Evolutionary conservation across 163 green algal genomes (phyloP), one percentile per base, ranked within the genome.

Genomic region (Chlamydomonas reinhardtii): DNA sequence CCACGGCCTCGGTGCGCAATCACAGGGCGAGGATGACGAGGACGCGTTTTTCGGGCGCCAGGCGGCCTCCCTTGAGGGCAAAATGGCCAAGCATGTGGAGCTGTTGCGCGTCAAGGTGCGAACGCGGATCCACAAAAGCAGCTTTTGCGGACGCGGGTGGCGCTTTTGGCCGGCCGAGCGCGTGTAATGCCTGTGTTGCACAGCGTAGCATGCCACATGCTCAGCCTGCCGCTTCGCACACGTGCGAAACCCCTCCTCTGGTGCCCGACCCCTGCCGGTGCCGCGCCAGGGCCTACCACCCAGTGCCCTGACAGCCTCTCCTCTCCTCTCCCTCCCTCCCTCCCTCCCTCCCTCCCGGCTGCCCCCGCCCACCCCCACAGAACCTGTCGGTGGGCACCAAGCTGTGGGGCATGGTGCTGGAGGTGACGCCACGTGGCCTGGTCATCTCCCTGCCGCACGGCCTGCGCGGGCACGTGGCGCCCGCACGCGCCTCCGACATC

Each of bases 371-470:
- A 20, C 31, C 66, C 66, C 31, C 16, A 9, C 94, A 97, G 93
- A 92, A 62, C 65, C 87, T 98, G 69, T 88, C 56, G 24, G 82
- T 91, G 17, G 95, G 95, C 52, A 91, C 90, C 59, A 93, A 94
- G 84, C 37, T 98, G 48, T 96, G 93, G 94, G 96, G 94, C 4
- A 91, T 91, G 8, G 91, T 99, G 20, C 76, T 94, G n/a, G 95
- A 97, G 82, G 91, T 99, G 1, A 87, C 82, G 5, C 62, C 90
- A 0, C 88, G 74, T 16, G 92, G 93, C 24, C 90, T 99, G 15
- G 86, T 92, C 27, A 77, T 99, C 27, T 94, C 84, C 74, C 90
- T 99, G 76, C 96, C 97, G 6, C 91, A 98, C 82, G 97, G 97
- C 14, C 90, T 99, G 78, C 86, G 93, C 11, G 97, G 95, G 2